A percentile compares a stretch with the other conserved stretches of the same genome.
phyloP scores from a whole-genome alignment of 768 basidiomycete species.

The Leccinum arenicola region DNA sequence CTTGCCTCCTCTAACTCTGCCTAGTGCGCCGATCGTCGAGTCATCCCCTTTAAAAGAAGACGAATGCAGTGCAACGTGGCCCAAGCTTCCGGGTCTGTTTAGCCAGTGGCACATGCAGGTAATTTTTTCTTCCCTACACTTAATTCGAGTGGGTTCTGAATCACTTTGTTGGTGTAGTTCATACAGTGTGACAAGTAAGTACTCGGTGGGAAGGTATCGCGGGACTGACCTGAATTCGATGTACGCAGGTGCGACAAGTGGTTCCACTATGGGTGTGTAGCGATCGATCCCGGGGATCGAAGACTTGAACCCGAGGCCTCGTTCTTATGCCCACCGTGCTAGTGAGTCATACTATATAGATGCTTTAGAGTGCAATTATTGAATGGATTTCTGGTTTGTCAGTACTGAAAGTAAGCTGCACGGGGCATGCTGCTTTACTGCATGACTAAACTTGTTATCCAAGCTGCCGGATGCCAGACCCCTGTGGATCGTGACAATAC shows the following conservation, averaged over 20 bases:
- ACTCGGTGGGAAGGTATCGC: too few species aligned
- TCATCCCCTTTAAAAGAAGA: conserved; percentile 3
- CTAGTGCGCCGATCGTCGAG: neutral
- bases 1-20: neutral
- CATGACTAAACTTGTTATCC: neutral
- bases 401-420: conserved; percentile 15
- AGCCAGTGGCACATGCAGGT: conserved; percentile 26
- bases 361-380: neutral
- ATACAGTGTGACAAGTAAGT: conserved; percentile 37
- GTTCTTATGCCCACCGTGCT: conserved; percentile 46
- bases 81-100: conserved; percentile 7
- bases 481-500: conserved; percentile 4
- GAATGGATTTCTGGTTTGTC: neutral
- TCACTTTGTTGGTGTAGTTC: conserved; percentile 18
- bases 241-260: conserved; percentile 38
- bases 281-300: conserved; percentile 35
- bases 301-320: conserved; percentile 30
- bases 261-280: conserved; percentile 55
- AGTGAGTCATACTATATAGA: conserved; percentile 14
- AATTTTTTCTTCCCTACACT: neutral
- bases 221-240: neutral
- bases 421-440: neutral
- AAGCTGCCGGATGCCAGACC: conserved; percentile 19
- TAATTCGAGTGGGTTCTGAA: neutral
- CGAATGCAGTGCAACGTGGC: conserved; percentile 10